Conservation (phyloP, 495 filamentous ascomycete genomes). For the Lasiosphaeria hispida region DNA sequence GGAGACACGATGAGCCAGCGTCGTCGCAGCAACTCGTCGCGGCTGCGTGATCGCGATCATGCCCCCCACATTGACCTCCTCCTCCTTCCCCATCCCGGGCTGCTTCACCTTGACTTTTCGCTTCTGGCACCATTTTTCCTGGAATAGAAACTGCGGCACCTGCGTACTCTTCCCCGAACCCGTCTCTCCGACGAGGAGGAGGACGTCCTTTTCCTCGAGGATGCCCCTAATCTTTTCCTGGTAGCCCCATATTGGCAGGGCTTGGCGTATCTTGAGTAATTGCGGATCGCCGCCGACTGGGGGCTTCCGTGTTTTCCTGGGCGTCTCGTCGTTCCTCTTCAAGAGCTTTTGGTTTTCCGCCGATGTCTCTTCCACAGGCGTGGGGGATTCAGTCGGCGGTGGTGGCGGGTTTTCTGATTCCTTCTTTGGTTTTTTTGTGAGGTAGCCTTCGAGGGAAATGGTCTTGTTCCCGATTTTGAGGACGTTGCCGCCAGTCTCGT, state of each 20-base stretch:
- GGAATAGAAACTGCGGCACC: conserved; percentile 82
- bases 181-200: conserved; percentile 89
- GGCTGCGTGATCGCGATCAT: conserved; percentile 96
- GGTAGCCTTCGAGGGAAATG: conserved; percentile 42
- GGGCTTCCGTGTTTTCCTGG: background rate
- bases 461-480: conserved; percentile 40
- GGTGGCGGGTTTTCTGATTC: conserved; percentile 1
- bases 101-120: conserved; percentile 48
- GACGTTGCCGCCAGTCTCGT: conserved; percentile 15
- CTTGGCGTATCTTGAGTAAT: conserved; percentile 45
- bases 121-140: conserved; percentile 74
- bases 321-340: background rate
- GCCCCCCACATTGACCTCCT: conserved; percentile 64
- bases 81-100: conserved; percentile 33
- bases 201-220: conserved; percentile 67
- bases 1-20: conserved; percentile 83
- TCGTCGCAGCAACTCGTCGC: conserved; percentile 89
- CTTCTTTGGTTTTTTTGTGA: conserved; percentile 33
- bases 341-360: background rate
- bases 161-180: conserved; percentile 97
- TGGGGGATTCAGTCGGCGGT: background rate
- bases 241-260: conserved; percentile 78
- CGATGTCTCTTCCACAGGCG: too few relatives aligned
- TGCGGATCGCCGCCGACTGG: conserved; percentile 27
- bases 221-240: conserved; percentile 64